Percentiles rank a stretch among this genome's conserved stretches.
These are phyloP conservation scores for Avena insularis DNA, from an alignment of 176 grass and related monocot species.

Conservation along the genomic window DNA sequence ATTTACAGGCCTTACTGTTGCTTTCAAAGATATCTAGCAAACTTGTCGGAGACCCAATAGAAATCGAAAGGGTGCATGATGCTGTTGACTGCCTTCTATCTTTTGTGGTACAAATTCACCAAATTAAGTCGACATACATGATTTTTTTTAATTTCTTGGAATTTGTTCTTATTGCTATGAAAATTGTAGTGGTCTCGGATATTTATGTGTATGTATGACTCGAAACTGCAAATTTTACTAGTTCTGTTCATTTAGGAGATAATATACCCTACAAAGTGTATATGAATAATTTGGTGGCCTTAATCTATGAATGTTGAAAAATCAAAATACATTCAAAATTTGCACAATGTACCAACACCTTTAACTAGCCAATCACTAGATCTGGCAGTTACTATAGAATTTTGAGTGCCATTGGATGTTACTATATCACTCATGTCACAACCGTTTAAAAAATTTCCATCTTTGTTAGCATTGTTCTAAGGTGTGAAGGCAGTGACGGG, in stretches of 20 bases:
- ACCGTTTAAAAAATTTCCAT: background rate
- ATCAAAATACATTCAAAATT: background rate
- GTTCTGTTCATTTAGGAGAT: background rate
- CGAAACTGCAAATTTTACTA: background rate
- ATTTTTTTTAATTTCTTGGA: background rate
- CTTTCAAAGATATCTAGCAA: conserved; percentile 54
- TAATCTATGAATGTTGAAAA: background rate
- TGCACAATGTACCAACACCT: background rate
- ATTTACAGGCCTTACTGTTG: conserved; percentile 46
- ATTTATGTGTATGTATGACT: background rate
- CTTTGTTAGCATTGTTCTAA: background rate
- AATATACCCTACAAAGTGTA: background rate
- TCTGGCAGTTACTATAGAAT: background rate
- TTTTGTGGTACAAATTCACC: conserved; percentile 41
- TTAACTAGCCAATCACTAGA: background rate
- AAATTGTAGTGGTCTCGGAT: background rate
- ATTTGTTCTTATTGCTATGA: background rate
- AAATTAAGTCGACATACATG: background rate
- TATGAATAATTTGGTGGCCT: background rate
- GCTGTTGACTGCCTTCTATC: conserved; percentile 62
- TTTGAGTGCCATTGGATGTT: background rate
- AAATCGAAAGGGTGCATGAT: conserved; percentile 48
- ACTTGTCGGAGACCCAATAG: conserved; percentile 41
- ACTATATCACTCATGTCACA: background rate
- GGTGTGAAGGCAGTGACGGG: background rate